Base-by-base conservation (phyloP, 2,329 filamentous ascomycete species). In the Knufia petricola region DNA sequence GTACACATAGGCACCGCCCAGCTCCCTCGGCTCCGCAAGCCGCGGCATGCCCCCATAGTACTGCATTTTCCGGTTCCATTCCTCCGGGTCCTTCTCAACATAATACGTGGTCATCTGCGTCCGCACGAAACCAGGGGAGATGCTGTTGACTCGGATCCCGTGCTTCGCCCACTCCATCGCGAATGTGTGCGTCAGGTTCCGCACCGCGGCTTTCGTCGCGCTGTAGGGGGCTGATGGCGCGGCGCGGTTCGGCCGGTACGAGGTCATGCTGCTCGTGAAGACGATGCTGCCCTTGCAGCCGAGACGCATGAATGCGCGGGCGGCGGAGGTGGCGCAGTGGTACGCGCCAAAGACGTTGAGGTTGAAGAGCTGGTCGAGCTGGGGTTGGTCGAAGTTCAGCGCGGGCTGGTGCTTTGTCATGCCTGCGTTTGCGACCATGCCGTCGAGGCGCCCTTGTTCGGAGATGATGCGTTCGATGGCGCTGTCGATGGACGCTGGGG, bases 111-210 rank as follows among this genome's bases (percentile, higher is more conserved):
- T 74, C 63, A 74, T 63, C 0, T 70, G 58, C 62, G 56, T 58
- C 13, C 44, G 47, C 4, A 57, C 52, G 31, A 53, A 55, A n/a
- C 56, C 56, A 1, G 56, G 56, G 1, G 39, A 38, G 21, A 58
- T 46, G 21, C 45, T 40, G 44, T 58, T 58, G 32, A 58, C 56
- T 10, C 51, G 41, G 50, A 58, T 57, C 13, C 50, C 50, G 37
- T 57, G 37, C 4, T 37, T 20, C 10, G 56, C 56, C 53, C 51
- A 57, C 39, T 58, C 56, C 43, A 54, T 58, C 15, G 53, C 84
- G n/a, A 87, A 64, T 26, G 71, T 79, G 54, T 74, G 77, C 46
- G 78, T 79, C 56, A 87, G 63, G 45, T 77, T 74, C 23, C 84
- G 56, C 2, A 88, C 62, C 0, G 77, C 82, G 0, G 81, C 77